Conservation (phyloP, 2,329 filamentous ascomycete genomes). For the Microthyrium microscopicum region DNA sequence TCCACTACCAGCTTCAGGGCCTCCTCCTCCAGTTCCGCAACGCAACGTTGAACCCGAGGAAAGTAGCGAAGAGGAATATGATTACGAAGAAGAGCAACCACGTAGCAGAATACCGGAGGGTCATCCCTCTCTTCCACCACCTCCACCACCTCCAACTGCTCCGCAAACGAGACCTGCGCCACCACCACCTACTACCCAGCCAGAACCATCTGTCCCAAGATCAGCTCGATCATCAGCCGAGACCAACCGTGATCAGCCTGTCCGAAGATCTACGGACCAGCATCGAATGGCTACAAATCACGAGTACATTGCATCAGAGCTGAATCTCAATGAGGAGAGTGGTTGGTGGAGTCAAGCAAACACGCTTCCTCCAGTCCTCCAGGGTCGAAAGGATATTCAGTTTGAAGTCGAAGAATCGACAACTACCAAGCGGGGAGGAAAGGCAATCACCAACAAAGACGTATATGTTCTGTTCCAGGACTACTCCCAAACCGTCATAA, state of each 20-base stretch:
- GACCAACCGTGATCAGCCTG: too few species aligned
- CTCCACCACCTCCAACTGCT: conserved; percentile 20
- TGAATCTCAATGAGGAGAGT: conserved; percentile 58
- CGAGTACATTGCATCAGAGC: conserved; percentile 72
- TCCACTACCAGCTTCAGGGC: not conserved
- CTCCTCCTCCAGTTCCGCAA: conserved; percentile 7
- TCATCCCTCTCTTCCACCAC: conserved; percentile 18
- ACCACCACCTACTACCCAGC: conserved; percentile 19
- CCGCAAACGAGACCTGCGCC: conserved; percentile 14
- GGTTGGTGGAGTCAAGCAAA: conserved; percentile 82
- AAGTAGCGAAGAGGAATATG: conserved; percentile 18
- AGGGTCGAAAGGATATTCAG: conserved; percentile 67
- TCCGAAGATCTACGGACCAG: conserved; percentile 17
- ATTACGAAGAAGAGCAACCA: conserved; percentile 20
- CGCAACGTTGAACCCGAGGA: conserved; percentile 14
- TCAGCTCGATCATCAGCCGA: too few species aligned
- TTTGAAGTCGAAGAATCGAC: conserved; percentile 68
- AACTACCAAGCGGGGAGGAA: conserved; percentile 51
- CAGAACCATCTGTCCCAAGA: too few species aligned
- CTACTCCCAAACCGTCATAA: conserved; percentile 88
- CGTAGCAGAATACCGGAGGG: conserved; percentile 20
- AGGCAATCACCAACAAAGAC: conserved; percentile 57
- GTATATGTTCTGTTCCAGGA: conserved; percentile 85
- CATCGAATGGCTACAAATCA: conserved; percentile 15
- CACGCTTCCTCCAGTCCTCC: conserved; percentile 62